A percentile compares a stretch with the other conserved stretches of the same genome.
Evolutionary conservation across 495 filamentous ascomycete genomes (phyloP).

Genomic region (Oidiodendron maius): DNA sequence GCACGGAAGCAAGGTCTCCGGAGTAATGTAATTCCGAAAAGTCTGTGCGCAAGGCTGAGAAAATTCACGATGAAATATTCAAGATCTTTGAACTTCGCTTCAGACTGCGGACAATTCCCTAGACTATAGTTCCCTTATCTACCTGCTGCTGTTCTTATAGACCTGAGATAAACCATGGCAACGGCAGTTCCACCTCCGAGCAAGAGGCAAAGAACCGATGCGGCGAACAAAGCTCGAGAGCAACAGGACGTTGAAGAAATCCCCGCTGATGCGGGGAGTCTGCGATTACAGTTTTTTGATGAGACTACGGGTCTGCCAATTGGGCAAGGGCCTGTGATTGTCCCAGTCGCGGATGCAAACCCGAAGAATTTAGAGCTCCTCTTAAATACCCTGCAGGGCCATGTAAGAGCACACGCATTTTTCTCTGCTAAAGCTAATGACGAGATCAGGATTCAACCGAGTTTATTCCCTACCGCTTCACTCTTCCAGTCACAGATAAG

Average conservation of each 20-base stretch:
- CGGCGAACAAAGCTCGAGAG: constrained; percentile 60
- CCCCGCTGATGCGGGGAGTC: constrained; percentile 66
- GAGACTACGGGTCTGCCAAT: constrained; percentile 59
- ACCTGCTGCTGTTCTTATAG: neutral
- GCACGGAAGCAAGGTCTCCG: neutral
- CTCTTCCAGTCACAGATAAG: constrained; percentile 21
- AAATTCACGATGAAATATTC: neutral
- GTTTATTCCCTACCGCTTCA: constrained; percentile 24
- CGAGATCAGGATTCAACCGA: constrained; percentile 22
- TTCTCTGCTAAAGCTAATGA: constrained; percentile 36
- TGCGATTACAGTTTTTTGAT: constrained; percentile 85
- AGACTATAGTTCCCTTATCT: no score
- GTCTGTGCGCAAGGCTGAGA: constrained; percentile 15
- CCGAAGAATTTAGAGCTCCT: constrained; percentile 86
- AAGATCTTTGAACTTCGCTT: neutral
- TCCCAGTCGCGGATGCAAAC: constrained; percentile 79
- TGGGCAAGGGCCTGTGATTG: constrained; percentile 64
- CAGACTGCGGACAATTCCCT: no score
- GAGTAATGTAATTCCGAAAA: neutral
- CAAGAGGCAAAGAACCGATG: constrained; percentile 79
- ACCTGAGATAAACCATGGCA: constrained; percentile 54
- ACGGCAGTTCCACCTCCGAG: constrained; percentile 84
- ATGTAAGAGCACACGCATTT: constrained; percentile 29
- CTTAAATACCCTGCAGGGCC: constrained; percentile 81
- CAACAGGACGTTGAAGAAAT: constrained; percentile 72